phyloP scores from a whole-genome alignment of 2,329 filamentous ascomycete genomes.

The Apiospora kogelbergensis region DNA sequence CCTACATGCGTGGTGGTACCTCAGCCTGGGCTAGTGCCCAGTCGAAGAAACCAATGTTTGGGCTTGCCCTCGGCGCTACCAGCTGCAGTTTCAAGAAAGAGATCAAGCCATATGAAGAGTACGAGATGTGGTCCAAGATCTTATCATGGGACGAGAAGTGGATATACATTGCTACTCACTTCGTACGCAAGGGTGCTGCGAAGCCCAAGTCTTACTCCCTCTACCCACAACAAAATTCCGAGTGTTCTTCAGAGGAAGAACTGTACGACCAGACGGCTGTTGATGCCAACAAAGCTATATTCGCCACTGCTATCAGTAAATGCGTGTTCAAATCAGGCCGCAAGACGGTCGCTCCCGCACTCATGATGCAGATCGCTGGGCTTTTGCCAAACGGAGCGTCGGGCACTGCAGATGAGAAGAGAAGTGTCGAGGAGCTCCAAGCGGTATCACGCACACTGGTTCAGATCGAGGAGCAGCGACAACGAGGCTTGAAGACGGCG shows the following conservation, averaged over 20 bases:
- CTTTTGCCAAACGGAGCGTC: conserved; percentile 49
- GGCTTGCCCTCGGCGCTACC: conserved; percentile 51
- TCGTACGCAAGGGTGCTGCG: conserved; percentile 41
- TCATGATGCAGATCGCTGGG: conserved; percentile 58
- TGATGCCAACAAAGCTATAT: conserved; percentile 32
- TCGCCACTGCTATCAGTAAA: conserved; percentile 55
- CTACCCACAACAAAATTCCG: conserved; percentile 30
- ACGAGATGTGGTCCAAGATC: conserved; percentile 51
- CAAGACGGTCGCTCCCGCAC: conserved; percentile 64
- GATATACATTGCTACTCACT: conserved; percentile 55
- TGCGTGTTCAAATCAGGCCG: conserved; percentile 62
- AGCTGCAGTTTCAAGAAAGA: conserved; percentile 54
- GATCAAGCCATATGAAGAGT: conserved; percentile 51
- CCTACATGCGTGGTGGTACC: conserved; percentile 32
- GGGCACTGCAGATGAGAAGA: background rate
- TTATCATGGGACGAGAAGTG: conserved; percentile 59
- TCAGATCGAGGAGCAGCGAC: conserved; percentile 34
- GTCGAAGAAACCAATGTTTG: conserved; percentile 29
- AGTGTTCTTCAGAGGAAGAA: background rate
- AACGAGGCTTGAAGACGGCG: conserved; percentile 34
- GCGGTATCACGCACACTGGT: conserved; percentile 23
- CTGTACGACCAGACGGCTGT: background rate
- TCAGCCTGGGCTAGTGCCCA: conserved; percentile 24
- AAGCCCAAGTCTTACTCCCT: conserved; percentile 30
- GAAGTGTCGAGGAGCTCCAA: conserved; percentile 13